Conservation (phyloP, 257 asterid genomes). For the Solanum appendiculatum region DNA sequence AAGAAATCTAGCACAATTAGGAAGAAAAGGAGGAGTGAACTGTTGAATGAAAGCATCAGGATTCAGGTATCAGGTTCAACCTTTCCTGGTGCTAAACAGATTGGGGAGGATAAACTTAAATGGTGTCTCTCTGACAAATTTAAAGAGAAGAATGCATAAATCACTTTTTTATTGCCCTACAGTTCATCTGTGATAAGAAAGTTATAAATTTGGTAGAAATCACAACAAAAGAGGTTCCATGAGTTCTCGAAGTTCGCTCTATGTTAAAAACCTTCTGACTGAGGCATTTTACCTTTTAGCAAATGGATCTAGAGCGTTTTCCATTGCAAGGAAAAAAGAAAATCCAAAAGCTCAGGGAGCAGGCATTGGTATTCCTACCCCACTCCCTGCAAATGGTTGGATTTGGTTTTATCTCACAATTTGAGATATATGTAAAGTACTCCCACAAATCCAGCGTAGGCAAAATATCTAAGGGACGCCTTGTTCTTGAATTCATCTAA, state of each 20-base stretch:
- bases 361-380: background rate
- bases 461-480: background rate
- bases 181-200: background rate
- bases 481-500: background rate
- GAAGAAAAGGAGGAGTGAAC: background rate
- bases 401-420: background rate
- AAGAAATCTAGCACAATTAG: background rate
- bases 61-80: background rate
- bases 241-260: background rate
- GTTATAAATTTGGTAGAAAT: background rate
- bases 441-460: background rate
- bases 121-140: background rate
- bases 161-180: background rate
- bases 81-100: background rate
- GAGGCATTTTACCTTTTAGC: background rate
- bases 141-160: background rate
- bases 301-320: background rate
- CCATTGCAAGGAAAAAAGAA: background rate
- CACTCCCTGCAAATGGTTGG: background rate
- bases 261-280: background rate
- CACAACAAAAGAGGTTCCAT: background rate
- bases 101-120: background rate
- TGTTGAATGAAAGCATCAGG: background rate
- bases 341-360: background rate
- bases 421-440: background rate